These are phyloP conservation scores for Orbilia quercus DNA, from an alignment of 2,329 filamentous ascomycete genomes.

Conservation along the genomic window DNA sequence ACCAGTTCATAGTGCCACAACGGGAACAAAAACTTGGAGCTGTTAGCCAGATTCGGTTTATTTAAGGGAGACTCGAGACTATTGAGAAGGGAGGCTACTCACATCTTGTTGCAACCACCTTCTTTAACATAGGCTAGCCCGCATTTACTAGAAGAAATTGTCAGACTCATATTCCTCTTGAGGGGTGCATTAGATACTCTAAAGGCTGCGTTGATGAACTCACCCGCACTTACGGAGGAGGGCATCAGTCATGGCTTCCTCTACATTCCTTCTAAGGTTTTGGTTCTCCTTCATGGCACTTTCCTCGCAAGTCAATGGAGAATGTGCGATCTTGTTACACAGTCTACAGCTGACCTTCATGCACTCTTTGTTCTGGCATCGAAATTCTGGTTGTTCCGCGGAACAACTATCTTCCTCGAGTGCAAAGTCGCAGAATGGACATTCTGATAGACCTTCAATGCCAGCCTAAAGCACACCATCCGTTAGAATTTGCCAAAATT, in stretches of 20 bases:
- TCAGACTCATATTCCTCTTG: slow-evolving; percentile 19
- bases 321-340: slow-evolving; percentile 76
- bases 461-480: slow-evolving; percentile 65
- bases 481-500: not conserved
- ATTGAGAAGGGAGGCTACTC: not conserved
- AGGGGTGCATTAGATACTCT: no score
- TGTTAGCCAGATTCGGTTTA: slow-evolving; percentile 6
- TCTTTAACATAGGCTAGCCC: slow-evolving; percentile 82
- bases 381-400: no score
- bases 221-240: slow-evolving; percentile 79
- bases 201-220: not conserved
- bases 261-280: slow-evolving; percentile 74
- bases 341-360: slow-evolving; percentile 72
- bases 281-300: slow-evolving; percentile 71
- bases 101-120: slow-evolving; percentile 84
- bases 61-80: no score
- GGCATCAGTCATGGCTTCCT: slow-evolving; percentile 86
- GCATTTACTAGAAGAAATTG: slow-evolving; percentile 65
- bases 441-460: slow-evolving; percentile 78
- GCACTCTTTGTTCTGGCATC: slow-evolving; percentile 76
- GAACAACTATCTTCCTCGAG: slow-evolving; percentile 74
- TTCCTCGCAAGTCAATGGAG: slow-evolving; percentile 78
- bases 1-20: slow-evolving; percentile 70
- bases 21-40: slow-evolving; percentile 68
- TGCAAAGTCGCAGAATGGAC: slow-evolving; percentile 84